Base-by-base conservation (phyloP, 176 grass and related monocot species). In the Lolium rigidum region DNA sequence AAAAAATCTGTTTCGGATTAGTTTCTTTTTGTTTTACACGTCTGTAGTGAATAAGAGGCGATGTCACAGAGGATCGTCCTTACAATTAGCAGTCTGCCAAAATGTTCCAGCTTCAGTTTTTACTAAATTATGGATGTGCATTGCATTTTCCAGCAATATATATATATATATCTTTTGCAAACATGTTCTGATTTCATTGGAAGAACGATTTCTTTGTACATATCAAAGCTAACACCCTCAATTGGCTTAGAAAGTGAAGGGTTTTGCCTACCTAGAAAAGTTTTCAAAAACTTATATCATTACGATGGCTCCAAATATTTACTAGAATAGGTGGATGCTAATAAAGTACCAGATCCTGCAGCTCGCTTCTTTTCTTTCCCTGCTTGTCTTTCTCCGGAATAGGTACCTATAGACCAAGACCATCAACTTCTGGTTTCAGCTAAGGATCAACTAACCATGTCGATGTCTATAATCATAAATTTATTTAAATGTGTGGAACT, bases 121-220 rank as follows among this genome's bases (percentile, higher is more conserved):
- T 61, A 75, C 22, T 22, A 85, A 10, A 86, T 80, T 61, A 83
- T 70, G 44, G 41, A 62, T 20, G 63, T 50, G 80, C 9, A 54
- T 84, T 76, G 79, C 28, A 84, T 84, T 82, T 88, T 24, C 25
- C 68, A 83, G 62, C 24, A 73, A n/a, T n/a, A n/a, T n/a, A n/a
- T n/a, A n/a, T n/a, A 89, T 57, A 73, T 39, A 39, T 52, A 77
- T 77, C 24, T 46, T 86, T n/a, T 73, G 35, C 76, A 85, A 74
- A 95, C 93, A 93, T 98, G 96, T 84, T 98, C 93, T 83, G 95
- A 93, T 77, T 94, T 91, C 84, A 93, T 94, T 67, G 96, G 96
- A 89, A 98, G 96, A 86, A 95, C 93, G 75, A 84, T 94, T 84
- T 98, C 93, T 91, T 98, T 98, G 88, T 98, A 98, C 88, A 95